These are phyloP conservation scores for Cryptosporidium bovis DNA, from an alignment of 169 alveolate genomes.

Conservation along the genomic window DNA sequence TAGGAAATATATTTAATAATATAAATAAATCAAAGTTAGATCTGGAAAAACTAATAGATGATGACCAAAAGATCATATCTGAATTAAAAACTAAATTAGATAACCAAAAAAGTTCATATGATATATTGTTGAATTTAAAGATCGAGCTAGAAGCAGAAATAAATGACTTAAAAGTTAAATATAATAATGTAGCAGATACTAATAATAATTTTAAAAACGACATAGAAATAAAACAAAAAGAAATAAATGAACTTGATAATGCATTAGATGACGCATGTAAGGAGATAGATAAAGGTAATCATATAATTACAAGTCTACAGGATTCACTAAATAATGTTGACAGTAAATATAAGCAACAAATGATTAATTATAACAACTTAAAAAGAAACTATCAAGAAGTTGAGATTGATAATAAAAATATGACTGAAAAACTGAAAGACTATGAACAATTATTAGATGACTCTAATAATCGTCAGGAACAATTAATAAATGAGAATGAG, in stretches of 20 bases:
- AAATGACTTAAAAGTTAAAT: constrained; percentile 31
- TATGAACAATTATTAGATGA: constrained; percentile 53
- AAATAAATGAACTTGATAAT: constrained; percentile 27
- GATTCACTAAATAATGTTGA: constrained; percentile 46
- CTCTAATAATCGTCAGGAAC: constrained; percentile 47
- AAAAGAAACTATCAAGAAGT: constrained; percentile 53
- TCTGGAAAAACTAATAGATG: constrained; percentile 31
- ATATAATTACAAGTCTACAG: constrained; percentile 65
- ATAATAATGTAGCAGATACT: constrained; percentile 11
- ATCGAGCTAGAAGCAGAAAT: constrained; percentile 30
- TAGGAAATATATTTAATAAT: constrained; percentile 12
- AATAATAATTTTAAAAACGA: constrained; percentile 21
- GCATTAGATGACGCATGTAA: constrained; percentile 70
- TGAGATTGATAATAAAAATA: constrained; percentile 6
- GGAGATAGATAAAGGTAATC: constrained; percentile 68
- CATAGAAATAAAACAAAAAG: constrained; percentile 33
- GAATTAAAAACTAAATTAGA: constrained; percentile 51
- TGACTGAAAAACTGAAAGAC: constrained; percentile 36
- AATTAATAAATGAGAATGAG: constrained; percentile 55
- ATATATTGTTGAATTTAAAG: constrained; percentile 15
- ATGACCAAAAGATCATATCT: not conserved
- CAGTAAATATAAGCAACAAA: constrained; percentile 59
- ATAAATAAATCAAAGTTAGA: constrained; percentile 27
- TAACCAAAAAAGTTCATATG: constrained; percentile 6
- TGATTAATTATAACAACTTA: constrained; percentile 26